Base-by-base conservation (phyloP, 2,329 filamentous ascomycete species). In the Fonsecaea pugnacius region DNA sequence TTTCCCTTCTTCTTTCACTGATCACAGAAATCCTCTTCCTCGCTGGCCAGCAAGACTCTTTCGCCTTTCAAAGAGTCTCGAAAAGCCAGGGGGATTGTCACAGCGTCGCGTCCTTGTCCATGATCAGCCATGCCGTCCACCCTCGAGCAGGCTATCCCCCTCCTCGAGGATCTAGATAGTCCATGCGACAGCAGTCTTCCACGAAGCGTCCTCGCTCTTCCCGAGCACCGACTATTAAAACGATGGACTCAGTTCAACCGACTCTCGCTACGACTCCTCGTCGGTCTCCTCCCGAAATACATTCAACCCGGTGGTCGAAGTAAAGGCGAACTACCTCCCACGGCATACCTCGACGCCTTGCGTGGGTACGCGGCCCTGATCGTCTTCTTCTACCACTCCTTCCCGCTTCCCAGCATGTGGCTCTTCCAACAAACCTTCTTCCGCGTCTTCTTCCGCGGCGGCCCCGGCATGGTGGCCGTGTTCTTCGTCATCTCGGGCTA, bases 401-500 rank as follows among this genome's bases (percentile, higher is more conserved):
- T 78, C 77, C 65, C 78, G 4, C 27, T 52, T 21, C 58, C 62
- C 30, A 32, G 35, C 54, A 53, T 38, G 14, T 60, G 43, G 55
- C 32, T 50, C 10, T 43, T 60, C 18, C 50, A 52, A 40, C 55
- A 79, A 4, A 77, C 78, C 14, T 73, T 80, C 67, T 57, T 80
- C 24, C 77, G 79, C 56, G 70, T 79, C 67, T 46, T 69, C n/a
- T 61, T 62, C 48, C 55, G 63, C 46, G 63, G 65, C 33, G 70
- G 67, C 1, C n/a, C 64, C 2, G 69, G 64, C 14, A 67, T 68
- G 61, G 79, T 82, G 21, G 75, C 77, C 58, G 77, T 82, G 33
- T 82, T 82, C 73, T 82, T 82, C 69, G 76, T 82, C 52, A 77
- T 82, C 33, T 82, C 79, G 8, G 80, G 80, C 52, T 82, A 81